Percentiles rank a stretch among this genome's conserved stretches.
These are phyloP conservation scores for Aspergillus pseudoviridinutans DNA, from an alignment of 2,329 filamentous ascomycete species.

Conservation along the genomic window DNA sequence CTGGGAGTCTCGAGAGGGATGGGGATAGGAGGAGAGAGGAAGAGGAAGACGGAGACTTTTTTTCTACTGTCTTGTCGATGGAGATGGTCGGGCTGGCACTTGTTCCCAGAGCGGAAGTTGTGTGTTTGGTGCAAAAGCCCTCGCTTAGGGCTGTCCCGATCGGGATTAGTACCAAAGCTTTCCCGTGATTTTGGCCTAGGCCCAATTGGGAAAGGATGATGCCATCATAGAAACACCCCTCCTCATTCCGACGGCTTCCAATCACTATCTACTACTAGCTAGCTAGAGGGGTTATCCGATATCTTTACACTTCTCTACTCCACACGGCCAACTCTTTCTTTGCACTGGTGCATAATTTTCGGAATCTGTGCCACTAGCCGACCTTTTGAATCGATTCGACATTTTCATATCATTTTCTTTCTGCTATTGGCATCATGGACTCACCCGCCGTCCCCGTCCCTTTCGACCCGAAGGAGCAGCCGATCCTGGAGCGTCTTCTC, in stretches of 20 bases:
- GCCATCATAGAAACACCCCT: conserved; percentile 21
- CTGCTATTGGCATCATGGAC: conserved; percentile 44
- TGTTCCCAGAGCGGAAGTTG: conserved; percentile 24
- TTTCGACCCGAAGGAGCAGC: conserved; percentile 61
- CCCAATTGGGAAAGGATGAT: conserved; percentile 17
- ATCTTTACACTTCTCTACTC: neutral
- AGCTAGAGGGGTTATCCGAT: neutral
- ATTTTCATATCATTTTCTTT: neutral
- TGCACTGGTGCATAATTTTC: neutral
- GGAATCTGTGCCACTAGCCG: neutral
- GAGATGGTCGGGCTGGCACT: conserved; percentile 10
- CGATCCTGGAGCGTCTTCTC: conserved; percentile 59
- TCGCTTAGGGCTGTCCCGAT: conserved; percentile 38
- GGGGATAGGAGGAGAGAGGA: conserved; percentile 26
- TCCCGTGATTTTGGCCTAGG: conserved; percentile 20
- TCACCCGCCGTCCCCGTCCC: conserved; percentile 58
- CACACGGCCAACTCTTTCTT: neutral
- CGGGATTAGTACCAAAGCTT: conserved; percentile 18
- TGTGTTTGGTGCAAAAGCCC: conserved; percentile 39
- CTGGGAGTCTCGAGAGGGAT: conserved; percentile 37
- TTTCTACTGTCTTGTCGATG: conserved; percentile 10
- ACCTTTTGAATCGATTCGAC: neutral
- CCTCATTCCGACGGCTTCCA: conserved; percentile 4
- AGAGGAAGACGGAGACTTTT: conserved; percentile 26
- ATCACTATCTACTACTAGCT: neutral